Conservation (phyloP, 371 early-diverging fungal species). For the Mucor plumbeus region DNA sequence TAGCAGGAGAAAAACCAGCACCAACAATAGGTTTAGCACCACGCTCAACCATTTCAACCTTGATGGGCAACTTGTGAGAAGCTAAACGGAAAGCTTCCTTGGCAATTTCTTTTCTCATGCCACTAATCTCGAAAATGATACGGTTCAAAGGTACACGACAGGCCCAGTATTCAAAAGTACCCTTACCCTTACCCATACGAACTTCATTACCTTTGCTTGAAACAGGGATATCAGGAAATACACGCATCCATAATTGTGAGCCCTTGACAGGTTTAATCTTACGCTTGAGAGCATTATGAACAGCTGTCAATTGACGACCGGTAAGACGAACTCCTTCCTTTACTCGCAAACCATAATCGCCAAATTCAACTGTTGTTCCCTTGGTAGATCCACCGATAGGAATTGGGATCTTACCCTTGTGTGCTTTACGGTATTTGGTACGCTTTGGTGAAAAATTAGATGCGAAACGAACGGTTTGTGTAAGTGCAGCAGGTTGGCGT, state of each 20-base stretch:
- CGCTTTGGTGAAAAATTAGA: slow-evolving; percentile 79
- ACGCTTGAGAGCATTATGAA: slow-evolving; percentile 74
- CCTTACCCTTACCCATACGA: slow-evolving; percentile 98
- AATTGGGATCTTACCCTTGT: slow-evolving; percentile 87
- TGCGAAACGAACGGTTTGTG: slow-evolving; percentile 47
- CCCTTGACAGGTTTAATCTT: slow-evolving; percentile 91
- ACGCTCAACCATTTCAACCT: slow-evolving; percentile 75
- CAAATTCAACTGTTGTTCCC: slow-evolving; percentile 87
- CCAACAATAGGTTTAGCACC: slow-evolving; percentile 60
- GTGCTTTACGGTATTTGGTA: slow-evolving; percentile 85
- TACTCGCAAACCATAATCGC: slow-evolving; percentile 89
- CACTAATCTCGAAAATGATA: slow-evolving; percentile 87
- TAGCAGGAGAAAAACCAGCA: slow-evolving; percentile 44
- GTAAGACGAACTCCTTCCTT: slow-evolving; percentile 84
- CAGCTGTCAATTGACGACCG: slow-evolving; percentile 84
- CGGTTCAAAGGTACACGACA: slow-evolving; percentile 88
- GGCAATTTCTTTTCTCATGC: slow-evolving; percentile 78
- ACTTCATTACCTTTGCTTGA: slow-evolving; percentile 90
- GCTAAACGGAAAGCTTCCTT: slow-evolving; percentile 80
- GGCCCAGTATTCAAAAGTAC: slow-evolving; percentile 92
- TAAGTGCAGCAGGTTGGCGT: slow-evolving; percentile 10
- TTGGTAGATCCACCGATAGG: slow-evolving; percentile 84
- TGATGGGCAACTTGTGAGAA: slow-evolving; percentile 74
- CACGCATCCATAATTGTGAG: slow-evolving; percentile 84
- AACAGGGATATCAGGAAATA: slow-evolving; percentile 93